These are phyloP conservation scores for Pythium phragmitis DNA, from an alignment of 352 stramenopile genomes.

Conservation along the genomic window DNA sequence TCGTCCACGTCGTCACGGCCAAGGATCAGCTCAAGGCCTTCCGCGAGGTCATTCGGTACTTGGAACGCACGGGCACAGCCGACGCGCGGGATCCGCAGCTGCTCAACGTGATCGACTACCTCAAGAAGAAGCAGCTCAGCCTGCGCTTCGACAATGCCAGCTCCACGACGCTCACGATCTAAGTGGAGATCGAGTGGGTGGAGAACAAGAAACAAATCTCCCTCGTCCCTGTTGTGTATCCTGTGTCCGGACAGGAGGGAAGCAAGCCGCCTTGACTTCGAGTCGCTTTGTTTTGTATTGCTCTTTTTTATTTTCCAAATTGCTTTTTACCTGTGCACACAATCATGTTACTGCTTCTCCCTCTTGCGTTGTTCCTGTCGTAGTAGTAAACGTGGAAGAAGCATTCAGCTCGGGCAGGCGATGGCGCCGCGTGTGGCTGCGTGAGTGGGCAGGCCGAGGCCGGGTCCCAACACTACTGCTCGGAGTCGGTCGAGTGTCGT, in stretches of 20 bases:
- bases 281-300: not conserved
- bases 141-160: constrained; percentile 85
- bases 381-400: not conserved
- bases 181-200: constrained; percentile 16
- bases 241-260: not conserved
- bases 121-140: constrained; percentile 89
- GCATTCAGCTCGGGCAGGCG: not conserved
- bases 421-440: not conserved
- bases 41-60: constrained; percentile 82
- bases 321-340: not conserved
- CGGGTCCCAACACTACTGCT: too few species aligned
- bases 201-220: not conserved
- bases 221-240: not conserved
- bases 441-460: not conserved
- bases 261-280: not conserved
- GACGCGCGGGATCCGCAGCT: constrained; percentile 72
- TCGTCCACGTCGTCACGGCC: constrained; percentile 42
- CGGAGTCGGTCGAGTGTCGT: too few species aligned
- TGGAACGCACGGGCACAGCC: constrained; percentile 68
- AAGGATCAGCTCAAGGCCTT: constrained; percentile 88
- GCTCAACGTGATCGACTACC: constrained; percentile 76
- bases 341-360: not conserved
- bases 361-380: not conserved
- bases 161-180: constrained; percentile 83
- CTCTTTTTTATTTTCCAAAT: not conserved